Conservation (phyloP, 140 eudicot genomes). For the Anethum foeniculum region DNA sequence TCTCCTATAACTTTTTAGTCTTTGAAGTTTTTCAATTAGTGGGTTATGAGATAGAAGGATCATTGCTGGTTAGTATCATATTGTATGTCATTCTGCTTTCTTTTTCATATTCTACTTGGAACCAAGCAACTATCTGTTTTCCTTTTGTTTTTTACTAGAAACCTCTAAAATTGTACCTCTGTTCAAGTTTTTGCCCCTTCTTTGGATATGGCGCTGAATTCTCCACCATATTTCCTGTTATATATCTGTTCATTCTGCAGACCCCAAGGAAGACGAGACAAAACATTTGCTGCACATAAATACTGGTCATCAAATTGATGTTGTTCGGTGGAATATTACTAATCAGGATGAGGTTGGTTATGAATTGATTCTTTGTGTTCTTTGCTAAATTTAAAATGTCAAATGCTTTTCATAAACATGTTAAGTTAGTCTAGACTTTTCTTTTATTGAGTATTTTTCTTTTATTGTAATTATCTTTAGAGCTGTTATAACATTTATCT, state of each 20-base stretch:
- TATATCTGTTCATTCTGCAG: slow-evolving; percentile 9
- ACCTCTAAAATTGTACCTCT: not conserved
- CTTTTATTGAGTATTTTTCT: not conserved
- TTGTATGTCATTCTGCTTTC: not conserved
- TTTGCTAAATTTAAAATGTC: not conserved
- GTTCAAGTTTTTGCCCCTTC: not conserved
- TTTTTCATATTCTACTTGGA: not conserved
- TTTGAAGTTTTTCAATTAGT: not conserved
- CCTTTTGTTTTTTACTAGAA: not conserved
- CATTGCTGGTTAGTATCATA: not conserved
- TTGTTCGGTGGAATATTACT: slow-evolving; percentile 78
- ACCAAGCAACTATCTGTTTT: not conserved
- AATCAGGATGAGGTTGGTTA: slow-evolving; percentile 78
- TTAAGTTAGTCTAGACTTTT: not conserved
- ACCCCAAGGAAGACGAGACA: slow-evolving; percentile 48
- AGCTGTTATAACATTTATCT: not conserved
- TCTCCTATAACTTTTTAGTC: not conserved
- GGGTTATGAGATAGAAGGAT: not conserved
- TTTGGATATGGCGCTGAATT: not conserved
- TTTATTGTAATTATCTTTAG: not conserved
- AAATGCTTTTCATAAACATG: not conserved
- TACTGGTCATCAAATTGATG: slow-evolving; percentile 32
- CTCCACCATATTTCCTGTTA: not conserved
- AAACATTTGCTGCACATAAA: slow-evolving; percentile 68
- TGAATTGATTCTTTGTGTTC: not conserved